Evolutionary conservation across 1,284 basidiomycete genomes (phyloP), one percentile per base, ranked within the genome.

Genomic region (Pterulicium gracile): DNA sequence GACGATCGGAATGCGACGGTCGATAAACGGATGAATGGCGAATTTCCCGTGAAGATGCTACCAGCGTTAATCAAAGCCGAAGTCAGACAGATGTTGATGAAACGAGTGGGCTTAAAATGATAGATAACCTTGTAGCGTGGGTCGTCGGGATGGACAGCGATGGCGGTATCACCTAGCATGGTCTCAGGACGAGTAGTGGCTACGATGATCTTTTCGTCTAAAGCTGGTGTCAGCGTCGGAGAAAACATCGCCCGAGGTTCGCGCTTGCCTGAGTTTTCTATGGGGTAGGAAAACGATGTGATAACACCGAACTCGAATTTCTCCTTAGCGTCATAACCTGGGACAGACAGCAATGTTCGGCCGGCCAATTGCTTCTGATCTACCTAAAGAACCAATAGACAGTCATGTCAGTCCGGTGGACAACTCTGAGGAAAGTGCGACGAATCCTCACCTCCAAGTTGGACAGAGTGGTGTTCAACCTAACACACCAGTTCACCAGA

Each of bases 111-210:
- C 2, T 0, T 52, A 42, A 18, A 7, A 32, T 10, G 5, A 17
- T 18, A 39, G 36, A 13, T 39, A 5, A 67, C 66, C 60, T 73
- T 95, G 70, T 98, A 98, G n/a, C 96, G 79, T 21, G 76, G 63
- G 63, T 98, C 96, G 49, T 94, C 77, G 2, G 94, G 94, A 65
- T 99, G 95, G 1, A 98, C 91, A 40, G 96, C 96, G 42, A 99
- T 85, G 24, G 91, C 96, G 3, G 93, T 94, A 75, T 98, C 96
- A 50, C 96, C 96, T 0, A 99, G 77, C 88, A 98, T 96, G 1
- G 96, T 98, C 67, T 98, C 96, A 0, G 94, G 94, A 74, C 96
- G 90, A 10, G 96, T 98, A 2, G 96, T 98, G 0, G 94, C 95
- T 44, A 99, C 86, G 47, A 96, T 73, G 53, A 98, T 88, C 60